Percentiles rank a stretch among this genome's conserved stretches.
Evolutionary conservation across 768 basidiomycete genomes (phyloP).

Genomic region (Trametes elegans): DNA sequence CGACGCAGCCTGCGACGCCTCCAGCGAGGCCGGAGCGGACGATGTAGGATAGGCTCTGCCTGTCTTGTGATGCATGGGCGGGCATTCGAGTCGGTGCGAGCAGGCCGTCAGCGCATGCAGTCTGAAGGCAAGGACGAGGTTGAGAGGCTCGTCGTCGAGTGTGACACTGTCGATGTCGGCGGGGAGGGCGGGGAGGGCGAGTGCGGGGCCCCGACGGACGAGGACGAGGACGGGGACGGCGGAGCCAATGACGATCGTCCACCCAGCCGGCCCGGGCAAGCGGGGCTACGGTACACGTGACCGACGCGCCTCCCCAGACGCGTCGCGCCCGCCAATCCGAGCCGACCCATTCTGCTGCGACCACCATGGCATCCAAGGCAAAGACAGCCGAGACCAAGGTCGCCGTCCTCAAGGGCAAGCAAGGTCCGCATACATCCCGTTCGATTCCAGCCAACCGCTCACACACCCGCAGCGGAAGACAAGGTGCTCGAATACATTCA

Average conservation of each 20-base stretch:
- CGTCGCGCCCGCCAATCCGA: background rate
- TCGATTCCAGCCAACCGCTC: background rate
- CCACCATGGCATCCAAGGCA: constrained; percentile 22
- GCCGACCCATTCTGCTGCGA: background rate
- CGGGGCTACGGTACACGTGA: background rate
- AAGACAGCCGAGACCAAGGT: constrained; percentile 32
- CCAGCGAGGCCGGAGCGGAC: constrained; percentile 88
- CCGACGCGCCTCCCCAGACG: background rate
- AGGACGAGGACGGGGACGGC: background rate
- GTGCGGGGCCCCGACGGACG: constrained; percentile 5
- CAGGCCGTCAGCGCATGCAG: constrained; percentile 8
- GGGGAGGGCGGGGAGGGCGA: background rate
- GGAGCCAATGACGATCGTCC: too few relatives aligned
- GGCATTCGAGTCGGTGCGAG: constrained; percentile 48
- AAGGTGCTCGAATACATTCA: constrained; percentile 77
- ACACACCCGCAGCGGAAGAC: constrained; percentile 56
- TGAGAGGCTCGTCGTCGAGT: too few relatives aligned
- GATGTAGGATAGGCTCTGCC: constrained; percentile 29
- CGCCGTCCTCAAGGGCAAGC: constrained; percentile 66
- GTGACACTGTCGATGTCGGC: background rate
- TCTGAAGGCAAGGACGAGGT: too few relatives aligned
- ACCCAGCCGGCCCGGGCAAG: background rate
- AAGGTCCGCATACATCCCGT: constrained; percentile 41
- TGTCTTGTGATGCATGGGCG: constrained; percentile 46
- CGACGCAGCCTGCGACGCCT: constrained; percentile 90